phyloP scores from a whole-genome alignment of 805 yeast genomes.

The Komagataella kurtzmanii region DNA sequence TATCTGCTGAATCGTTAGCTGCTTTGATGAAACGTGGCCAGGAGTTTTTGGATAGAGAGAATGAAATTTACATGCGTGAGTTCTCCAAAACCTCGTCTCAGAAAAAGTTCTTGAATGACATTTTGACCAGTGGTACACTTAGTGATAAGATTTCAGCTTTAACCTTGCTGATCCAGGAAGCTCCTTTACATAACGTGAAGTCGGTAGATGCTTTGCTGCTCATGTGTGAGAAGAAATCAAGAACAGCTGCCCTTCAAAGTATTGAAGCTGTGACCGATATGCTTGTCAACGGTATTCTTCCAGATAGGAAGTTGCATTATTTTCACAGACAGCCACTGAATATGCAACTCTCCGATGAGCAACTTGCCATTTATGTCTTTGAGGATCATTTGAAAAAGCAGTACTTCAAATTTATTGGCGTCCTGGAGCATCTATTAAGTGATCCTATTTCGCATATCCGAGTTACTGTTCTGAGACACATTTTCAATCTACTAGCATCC shows the following conservation, averaged over 20 bases:
- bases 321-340: conserved; percentile 66
- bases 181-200: conserved; percentile 81
- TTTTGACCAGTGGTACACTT: conserved; percentile 84
- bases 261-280: conserved; percentile 84
- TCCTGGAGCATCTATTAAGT: conserved; percentile 70
- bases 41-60: conserved; percentile 53
- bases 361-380: conserved; percentile 64
- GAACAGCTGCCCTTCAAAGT: conserved; percentile 88
- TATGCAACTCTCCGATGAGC: conserved; percentile 31
- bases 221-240: conserved; percentile 80
- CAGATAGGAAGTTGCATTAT: conserved; percentile 68
- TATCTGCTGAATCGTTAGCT: conserved; percentile 42
- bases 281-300: conserved; percentile 68
- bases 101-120: conserved; percentile 77
- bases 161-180: conserved; percentile 86
- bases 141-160: conserved; percentile 92
- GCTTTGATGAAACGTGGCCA: conserved; percentile 55
- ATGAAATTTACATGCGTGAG: conserved; percentile 56
- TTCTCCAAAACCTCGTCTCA: conserved; percentile 68
- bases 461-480: conserved; percentile 58
- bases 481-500: conserved; percentile 65
- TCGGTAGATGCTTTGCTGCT: conserved; percentile 68
- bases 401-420: conserved; percentile 64
- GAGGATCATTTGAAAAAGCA: conserved; percentile 78
- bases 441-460: conserved; percentile 87